These are phyloP conservation scores for Yarrowia sp. DNA, from an alignment of 805 yeast genomes.

Conservation along the genomic window DNA sequence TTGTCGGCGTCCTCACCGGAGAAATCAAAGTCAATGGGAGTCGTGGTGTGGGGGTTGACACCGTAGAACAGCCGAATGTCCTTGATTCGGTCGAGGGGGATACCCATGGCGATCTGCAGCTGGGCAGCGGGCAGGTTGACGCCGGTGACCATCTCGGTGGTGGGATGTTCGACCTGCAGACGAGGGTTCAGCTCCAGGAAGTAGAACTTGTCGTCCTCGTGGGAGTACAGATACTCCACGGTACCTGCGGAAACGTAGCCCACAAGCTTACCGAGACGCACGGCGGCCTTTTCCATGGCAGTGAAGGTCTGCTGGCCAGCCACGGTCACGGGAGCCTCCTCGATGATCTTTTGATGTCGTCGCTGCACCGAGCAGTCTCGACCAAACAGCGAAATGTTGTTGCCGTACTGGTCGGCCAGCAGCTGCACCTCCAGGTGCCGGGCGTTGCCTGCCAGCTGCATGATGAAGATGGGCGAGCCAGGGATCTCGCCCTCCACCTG, in stretches of 20 bases:
- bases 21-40: constrained; percentile 91
- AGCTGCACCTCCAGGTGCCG: constrained; percentile 98
- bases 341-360: constrained; percentile 98
- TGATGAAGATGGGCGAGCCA: constrained; percentile 97
- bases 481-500: constrained; percentile 98
- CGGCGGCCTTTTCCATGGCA: constrained; percentile 96
- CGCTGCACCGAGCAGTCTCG: constrained; percentile 99
- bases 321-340: constrained; percentile 98
- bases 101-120: constrained; percentile 99
- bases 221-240: constrained; percentile 94
- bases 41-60: constrained; percentile 90
- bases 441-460: constrained; percentile 97
- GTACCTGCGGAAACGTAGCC: constrained; percentile 99
- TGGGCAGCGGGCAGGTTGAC: constrained; percentile 98
- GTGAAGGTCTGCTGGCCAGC: constrained; percentile 86
- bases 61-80: constrained; percentile 95
- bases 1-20: constrained; percentile 70
- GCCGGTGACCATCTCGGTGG: constrained; percentile 99
- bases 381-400: constrained; percentile 95
- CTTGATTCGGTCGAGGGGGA: constrained; percentile 91
- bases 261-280: constrained; percentile 92
- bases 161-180: constrained; percentile 99
- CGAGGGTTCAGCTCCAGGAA: constrained; percentile 97
- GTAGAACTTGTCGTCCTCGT: constrained; percentile 92
- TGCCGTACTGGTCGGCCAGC: constrained; percentile 97